A percentile compares a stretch with the other conserved stretches of the same genome.
Conservation (phyloP, 164 flowering plant species). For the Nymphaea colorata region DNA sequence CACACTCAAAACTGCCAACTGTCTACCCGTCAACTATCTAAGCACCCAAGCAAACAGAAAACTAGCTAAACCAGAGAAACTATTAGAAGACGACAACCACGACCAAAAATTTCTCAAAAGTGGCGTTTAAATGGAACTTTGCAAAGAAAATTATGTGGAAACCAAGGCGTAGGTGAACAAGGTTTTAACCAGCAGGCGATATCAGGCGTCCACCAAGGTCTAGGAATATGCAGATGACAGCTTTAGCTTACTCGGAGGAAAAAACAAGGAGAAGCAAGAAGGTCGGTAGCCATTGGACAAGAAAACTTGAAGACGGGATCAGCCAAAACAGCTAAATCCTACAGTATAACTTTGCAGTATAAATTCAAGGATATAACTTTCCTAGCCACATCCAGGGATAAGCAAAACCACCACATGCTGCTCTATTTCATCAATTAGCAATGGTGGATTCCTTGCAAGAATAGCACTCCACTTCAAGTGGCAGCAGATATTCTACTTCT, state of each 20-base stretch:
- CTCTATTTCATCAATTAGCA: not conserved
- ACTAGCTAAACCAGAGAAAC: not conserved
- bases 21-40: constrained; percentile 2
- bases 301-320: not conserved
- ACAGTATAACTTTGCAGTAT: constrained; percentile 82
- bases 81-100: not conserved
- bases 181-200: not conserved
- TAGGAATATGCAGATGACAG: not conserved
- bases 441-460: no score
- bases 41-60: not conserved
- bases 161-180: not conserved
- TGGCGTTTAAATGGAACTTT: not conserved
- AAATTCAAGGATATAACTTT: constrained; percentile 68
- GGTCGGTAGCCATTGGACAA: constrained; percentile 53
- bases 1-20: constrained; percentile 9
- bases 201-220: no score
- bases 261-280: constrained; percentile 40
- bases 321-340: constrained; percentile 9
- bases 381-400: constrained; percentile 63
- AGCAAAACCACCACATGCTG: constrained; percentile 70
- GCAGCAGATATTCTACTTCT: no score
- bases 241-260: constrained; percentile 58
- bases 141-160: not conserved
- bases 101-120: not conserved
- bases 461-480: no score